Percentiles rank a stretch among this genome's conserved stretches.
phyloP scores from a whole-genome alignment of 495 filamentous ascomycete genomes.

The Pseudomonodictys pantanalensis region DNA sequence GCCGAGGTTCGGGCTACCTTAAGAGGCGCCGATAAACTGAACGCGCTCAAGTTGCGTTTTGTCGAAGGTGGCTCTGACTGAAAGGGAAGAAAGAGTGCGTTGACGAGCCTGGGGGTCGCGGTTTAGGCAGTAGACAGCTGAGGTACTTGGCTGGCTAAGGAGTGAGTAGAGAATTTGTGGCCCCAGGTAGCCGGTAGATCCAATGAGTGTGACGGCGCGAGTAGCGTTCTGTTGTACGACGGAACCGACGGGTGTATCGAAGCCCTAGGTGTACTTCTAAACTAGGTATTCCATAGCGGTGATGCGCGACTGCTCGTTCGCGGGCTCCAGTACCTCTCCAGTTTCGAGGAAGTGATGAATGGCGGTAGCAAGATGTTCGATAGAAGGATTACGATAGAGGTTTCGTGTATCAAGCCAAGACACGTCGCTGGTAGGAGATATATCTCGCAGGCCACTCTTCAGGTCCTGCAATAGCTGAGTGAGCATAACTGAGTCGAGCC shows the following conservation, averaged over 20 bases:
- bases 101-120: slow-evolving; percentile 6
- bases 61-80: background rate
- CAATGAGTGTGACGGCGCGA: slow-evolving; percentile 29
- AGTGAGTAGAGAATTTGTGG: slow-evolving; percentile 33
- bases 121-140: slow-evolving; percentile 34
- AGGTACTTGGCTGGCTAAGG: slow-evolving; percentile 2
- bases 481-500: slow-evolving; percentile 13
- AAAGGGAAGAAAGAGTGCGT: background rate
- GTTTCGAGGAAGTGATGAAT: slow-evolving; percentile 1
- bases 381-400: background rate
- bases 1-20: background rate
- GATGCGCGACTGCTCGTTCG: background rate
- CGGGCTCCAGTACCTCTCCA: background rate
- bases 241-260: background rate
- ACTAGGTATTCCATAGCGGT: slow-evolving; percentile 3
- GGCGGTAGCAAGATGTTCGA: background rate
- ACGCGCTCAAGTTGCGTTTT: slow-evolving; percentile 4
- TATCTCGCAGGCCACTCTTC: background rate
- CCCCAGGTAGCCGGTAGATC: slow-evolving; percentile 41
- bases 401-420: slow-evolving; percentile 9
- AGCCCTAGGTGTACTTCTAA: background rate
- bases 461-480: slow-evolving; percentile 1
- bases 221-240: background rate
- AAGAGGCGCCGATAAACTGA: background rate
- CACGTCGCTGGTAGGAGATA: background rate